Evolutionary conservation across 768 basidiomycete species (phyloP).

Genomic region (Trametes cinnabarina): DNA sequence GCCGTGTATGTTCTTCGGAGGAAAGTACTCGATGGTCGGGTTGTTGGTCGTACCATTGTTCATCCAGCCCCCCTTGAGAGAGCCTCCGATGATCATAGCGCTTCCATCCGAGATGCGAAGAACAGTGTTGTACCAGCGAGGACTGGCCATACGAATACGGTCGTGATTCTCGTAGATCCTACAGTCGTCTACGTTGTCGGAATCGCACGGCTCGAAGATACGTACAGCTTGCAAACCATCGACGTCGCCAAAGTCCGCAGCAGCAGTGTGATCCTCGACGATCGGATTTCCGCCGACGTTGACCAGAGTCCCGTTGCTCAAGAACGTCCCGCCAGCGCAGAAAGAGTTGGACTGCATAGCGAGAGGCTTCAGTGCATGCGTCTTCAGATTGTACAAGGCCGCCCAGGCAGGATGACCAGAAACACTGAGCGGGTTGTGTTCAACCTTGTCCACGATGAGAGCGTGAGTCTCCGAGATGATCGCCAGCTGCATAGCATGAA

Average conservation of each 20-base stretch:
- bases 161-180: conserved; percentile 63
- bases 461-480: conserved; percentile 69
- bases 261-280: conserved; percentile 56
- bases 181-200: conserved; percentile 47
- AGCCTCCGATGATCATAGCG: conserved; percentile 80
- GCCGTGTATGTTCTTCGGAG: conserved; percentile 69
- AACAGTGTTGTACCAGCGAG: conserved; percentile 80
- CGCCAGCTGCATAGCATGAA: conserved; percentile 74
- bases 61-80: conserved; percentile 82
- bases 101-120: conserved; percentile 73
- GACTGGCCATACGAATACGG: conserved; percentile 67
- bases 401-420: conserved; percentile 81
- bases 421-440: conserved; percentile 76
- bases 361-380: conserved; percentile 60
- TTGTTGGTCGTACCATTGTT: conserved; percentile 81
- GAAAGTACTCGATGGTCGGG: conserved; percentile 79
- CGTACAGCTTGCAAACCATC: conserved; percentile 75
- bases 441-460: conserved; percentile 79
- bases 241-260: conserved; percentile 74
- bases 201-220: conserved; percentile 65
- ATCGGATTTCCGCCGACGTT: conserved; percentile 84
- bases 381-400: conserved; percentile 67
- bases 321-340: conserved; percentile 79
- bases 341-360: conserved; percentile 77
- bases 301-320: conserved; percentile 73